A percentile compares a stretch with the other conserved stretches of the same genome.
Evolutionary conservation across 208 protist genomes (phyloP).

Genomic region (Crithidia brevicula): DNA sequence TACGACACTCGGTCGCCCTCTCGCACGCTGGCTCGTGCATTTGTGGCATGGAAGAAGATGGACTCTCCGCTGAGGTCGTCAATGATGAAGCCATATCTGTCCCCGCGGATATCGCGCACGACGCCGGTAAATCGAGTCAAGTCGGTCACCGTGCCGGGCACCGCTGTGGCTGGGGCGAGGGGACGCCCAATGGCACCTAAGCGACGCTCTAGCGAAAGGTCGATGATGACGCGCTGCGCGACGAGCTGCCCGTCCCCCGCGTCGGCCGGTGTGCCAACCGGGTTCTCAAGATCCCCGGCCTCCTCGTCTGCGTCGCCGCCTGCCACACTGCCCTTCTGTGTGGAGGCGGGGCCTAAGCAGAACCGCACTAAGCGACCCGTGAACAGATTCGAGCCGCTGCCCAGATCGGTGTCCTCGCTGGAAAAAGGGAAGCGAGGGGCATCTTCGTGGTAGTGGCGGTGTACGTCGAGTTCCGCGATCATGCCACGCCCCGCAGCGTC

Average conservation of each 20-base stretch:
- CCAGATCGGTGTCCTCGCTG: constrained; percentile 60
- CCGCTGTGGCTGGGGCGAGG: constrained; percentile 7
- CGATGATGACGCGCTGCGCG: constrained; percentile 52
- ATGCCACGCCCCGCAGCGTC: constrained; percentile 40
- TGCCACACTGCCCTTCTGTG: not conserved
- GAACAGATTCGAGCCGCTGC: constrained; percentile 24
- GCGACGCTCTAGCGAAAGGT: constrained; percentile 35
- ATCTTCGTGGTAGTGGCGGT: constrained; percentile 51
- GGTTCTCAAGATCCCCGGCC: not conserved
- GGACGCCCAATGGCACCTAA: constrained; percentile 11
- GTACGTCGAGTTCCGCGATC: constrained; percentile 73
- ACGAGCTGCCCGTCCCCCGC: constrained; percentile 15
- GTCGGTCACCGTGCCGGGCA: constrained; percentile 24
- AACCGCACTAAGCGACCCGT: constrained; percentile 73
- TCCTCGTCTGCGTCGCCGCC: constrained; percentile 8
- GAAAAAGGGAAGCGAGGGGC: constrained; percentile 56
- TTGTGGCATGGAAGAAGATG: constrained; percentile 79
- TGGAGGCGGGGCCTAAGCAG: constrained; percentile 43
- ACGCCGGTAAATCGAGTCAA: constrained; percentile 46
- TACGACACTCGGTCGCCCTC: constrained; percentile 68
- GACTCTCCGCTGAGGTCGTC: constrained; percentile 71
- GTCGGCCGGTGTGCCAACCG: not conserved
- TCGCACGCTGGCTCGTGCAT: constrained; percentile 31
- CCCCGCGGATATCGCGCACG: constrained; percentile 53
- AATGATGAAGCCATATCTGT: constrained; percentile 68